Conservation (phyloP, 768 basidiomycete species). For the Glaciozyma martinii region DNA sequence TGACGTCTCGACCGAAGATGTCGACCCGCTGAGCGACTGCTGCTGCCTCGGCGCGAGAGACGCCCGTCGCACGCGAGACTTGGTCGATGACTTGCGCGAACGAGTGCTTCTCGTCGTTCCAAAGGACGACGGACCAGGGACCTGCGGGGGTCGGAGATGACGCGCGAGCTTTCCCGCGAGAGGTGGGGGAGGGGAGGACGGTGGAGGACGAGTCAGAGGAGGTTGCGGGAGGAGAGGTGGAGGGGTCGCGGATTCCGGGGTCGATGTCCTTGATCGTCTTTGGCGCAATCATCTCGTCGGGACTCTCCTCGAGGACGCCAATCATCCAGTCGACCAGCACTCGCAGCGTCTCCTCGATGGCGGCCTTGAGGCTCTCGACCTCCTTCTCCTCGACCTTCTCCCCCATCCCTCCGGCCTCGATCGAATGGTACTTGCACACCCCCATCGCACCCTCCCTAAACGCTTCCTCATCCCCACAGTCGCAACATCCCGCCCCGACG, state of each 20-base stretch:
- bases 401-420: neutral
- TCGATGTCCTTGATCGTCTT: conserved; percentile 4
- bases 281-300: conserved; percentile 1
- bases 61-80: conserved; percentile 50
- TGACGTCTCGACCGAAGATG: conserved; percentile 43
- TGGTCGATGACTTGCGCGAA: conserved; percentile 69
- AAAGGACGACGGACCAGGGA: conserved; percentile 59
- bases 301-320: conserved; percentile 15
- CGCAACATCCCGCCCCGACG: conserved; percentile 62
- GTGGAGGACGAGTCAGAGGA: neutral
- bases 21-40: conserved; percentile 58
- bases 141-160: conserved; percentile 58
- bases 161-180: conserved; percentile 50
- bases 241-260: neutral
- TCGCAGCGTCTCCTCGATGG: conserved; percentile 2
- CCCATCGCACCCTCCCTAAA: conserved; percentile 65
- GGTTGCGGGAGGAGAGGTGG: neutral
- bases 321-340: conserved; percentile 27
- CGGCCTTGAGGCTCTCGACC: neutral
- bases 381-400: neutral
- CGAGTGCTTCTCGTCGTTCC: conserved; percentile 97
- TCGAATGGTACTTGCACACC: conserved; percentile 59
- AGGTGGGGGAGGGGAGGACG: neutral
- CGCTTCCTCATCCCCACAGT: conserved; percentile 85
- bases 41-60: conserved; percentile 52